A percentile compares a stretch with the other conserved stretches of the same genome.
These are phyloP conservation scores for Ogataea pini DNA, from an alignment of 805 yeast genomes.

Conservation along the genomic window DNA sequence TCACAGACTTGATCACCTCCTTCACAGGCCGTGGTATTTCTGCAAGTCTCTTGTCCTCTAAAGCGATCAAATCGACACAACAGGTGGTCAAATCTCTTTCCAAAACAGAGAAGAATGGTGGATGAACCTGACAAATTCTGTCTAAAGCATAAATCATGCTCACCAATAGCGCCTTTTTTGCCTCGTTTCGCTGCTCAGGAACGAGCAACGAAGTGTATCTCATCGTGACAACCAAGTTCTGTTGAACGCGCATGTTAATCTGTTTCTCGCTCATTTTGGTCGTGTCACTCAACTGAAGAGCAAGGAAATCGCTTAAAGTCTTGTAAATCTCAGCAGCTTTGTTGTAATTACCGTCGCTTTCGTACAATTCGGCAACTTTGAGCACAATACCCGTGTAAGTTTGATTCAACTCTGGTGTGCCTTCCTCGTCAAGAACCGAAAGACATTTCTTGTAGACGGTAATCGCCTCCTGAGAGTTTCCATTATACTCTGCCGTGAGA, in stretches of 20 bases:
- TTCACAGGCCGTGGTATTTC: constrained; percentile 7
- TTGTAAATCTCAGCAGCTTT: constrained; percentile 31
- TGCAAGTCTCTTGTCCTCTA: constrained; percentile 5
- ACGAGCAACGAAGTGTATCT: constrained; percentile 28
- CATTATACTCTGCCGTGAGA: constrained; percentile 28
- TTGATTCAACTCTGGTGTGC: constrained; percentile 57
- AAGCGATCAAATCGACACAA: constrained; percentile 15
- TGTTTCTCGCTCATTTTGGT: constrained; percentile 7
- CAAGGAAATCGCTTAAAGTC: constrained; percentile 20
- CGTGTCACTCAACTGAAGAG: constrained; percentile 8
- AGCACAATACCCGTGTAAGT: constrained; percentile 87
- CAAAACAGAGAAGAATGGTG: constrained; percentile 28
- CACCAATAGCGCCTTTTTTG: constrained; percentile 24
- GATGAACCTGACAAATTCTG: constrained; percentile 27
- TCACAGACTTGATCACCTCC: constrained; percentile 16
- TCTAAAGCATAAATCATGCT: constrained; percentile 28
- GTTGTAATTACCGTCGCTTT: constrained; percentile 34
- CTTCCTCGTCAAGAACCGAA: constrained; percentile 54
- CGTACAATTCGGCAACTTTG: constrained; percentile 81
- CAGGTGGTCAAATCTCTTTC: constrained; percentile 18
- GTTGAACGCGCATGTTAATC: constrained; percentile 22
- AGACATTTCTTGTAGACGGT: constrained; percentile 71
- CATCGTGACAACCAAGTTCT: constrained; percentile 25
- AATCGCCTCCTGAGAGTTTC: constrained; percentile 65
- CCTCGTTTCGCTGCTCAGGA: constrained; percentile 20